Conservation (phyloP, 352 stramenopile species). For the Phytophthora boehmeriae region DNA sequence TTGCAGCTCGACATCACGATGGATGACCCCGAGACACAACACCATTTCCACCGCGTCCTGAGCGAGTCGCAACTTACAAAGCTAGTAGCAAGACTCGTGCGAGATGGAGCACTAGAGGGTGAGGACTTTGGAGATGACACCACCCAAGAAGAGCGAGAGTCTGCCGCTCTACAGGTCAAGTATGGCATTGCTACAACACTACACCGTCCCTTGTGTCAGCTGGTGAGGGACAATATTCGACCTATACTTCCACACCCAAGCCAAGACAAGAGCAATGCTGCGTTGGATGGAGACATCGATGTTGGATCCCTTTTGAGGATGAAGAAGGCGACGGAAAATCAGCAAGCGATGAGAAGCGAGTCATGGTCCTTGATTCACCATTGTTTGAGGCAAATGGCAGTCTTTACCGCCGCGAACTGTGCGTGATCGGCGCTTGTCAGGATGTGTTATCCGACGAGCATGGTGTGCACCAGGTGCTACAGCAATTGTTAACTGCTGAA, state of each 20-base stretch:
- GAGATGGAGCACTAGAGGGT: constrained; percentile 14
- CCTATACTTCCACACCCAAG: constrained; percentile 25
- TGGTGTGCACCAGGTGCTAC: constrained; percentile 6
- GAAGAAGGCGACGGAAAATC: constrained; percentile 1
- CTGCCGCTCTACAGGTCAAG: constrained; percentile 28
- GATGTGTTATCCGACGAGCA: constrained; percentile 11
- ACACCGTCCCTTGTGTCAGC: constrained; percentile 34
- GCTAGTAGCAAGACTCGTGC: constrained; percentile 41
- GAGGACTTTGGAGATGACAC: constrained; percentile 7
- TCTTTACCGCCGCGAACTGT: constrained; percentile 14
- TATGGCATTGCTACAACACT: constrained; percentile 19
- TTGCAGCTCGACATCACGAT: constrained; percentile 59
- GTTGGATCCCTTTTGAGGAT: constrained; percentile 21
- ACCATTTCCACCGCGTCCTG: constrained; percentile 38
- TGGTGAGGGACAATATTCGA: constrained; percentile 20
- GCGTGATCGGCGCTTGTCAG: constrained; percentile 9
- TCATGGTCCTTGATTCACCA: constrained; percentile 9
- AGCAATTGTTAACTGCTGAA: constrained; percentile 11
- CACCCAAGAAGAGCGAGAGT: constrained; percentile 8
- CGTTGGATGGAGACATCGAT: constrained; percentile 15
- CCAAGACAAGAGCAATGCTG: constrained; percentile 14
- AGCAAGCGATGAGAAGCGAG: constrained; percentile 3
- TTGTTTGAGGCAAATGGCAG: constrained; percentile 4
- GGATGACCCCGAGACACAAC: constrained; percentile 54
- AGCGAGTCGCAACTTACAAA: constrained; percentile 38